Evolutionary conservation across 129 eudicot genomes (phyloP).

Genomic region (Tanacetum coccineum): DNA sequence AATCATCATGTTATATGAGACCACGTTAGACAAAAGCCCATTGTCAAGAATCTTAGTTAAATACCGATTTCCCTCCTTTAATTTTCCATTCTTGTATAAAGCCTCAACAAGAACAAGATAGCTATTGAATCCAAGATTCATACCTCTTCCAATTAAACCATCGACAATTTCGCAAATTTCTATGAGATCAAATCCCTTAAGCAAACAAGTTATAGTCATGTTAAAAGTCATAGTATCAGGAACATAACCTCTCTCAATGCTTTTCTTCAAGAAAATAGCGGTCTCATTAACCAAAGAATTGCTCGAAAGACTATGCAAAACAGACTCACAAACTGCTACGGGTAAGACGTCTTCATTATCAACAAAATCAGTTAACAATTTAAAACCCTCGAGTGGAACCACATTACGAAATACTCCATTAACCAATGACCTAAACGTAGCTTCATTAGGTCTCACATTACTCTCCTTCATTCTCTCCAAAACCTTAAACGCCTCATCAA

Average conservation of each 20-base stretch:
- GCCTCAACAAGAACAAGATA: slow-evolving; percentile 63
- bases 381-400: slow-evolving; percentile 48
- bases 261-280: slow-evolving; percentile 49
- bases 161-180: slow-evolving; percentile 67
- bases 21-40: slow-evolving; percentile 50
- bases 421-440: slow-evolving; percentile 80
- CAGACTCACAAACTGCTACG: slow-evolving; percentile 48
- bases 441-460: slow-evolving; percentile 76
- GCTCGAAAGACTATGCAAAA: slow-evolving; percentile 51
- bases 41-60: slow-evolving; percentile 39
- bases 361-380: slow-evolving; percentile 47
- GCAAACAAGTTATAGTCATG: slow-evolving; percentile 58
- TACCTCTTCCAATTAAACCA: slow-evolving; percentile 36
- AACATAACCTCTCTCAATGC: slow-evolving; percentile 51
- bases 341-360: slow-evolving; percentile 48
- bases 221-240: slow-evolving; percentile 51
- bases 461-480: slow-evolving; percentile 66
- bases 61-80: slow-evolving; percentile 49
- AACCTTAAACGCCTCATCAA: slow-evolving; percentile 68
- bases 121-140: slow-evolving; percentile 50
- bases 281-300: slow-evolving; percentile 46
- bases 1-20: slow-evolving; percentile 73
- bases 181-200: slow-evolving; percentile 53
- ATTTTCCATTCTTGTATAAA: slow-evolving; percentile 43
- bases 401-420: slow-evolving; percentile 73